These are phyloP conservation scores for Aspergillus ochraceus DNA, from an alignment of 2,329 filamentous ascomycete genomes.

Conservation along the genomic window DNA sequence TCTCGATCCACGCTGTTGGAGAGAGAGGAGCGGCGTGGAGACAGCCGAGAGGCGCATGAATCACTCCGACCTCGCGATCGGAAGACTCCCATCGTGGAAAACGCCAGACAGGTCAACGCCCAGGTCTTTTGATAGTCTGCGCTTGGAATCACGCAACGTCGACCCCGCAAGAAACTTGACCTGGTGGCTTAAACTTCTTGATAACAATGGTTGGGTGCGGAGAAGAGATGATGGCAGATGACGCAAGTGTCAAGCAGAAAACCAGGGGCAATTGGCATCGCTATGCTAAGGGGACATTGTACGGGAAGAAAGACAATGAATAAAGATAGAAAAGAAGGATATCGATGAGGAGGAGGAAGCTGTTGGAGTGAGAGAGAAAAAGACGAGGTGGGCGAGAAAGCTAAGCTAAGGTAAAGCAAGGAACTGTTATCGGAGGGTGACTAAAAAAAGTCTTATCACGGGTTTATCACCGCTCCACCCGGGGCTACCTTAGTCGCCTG, in stretches of 20 bases:
- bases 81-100: slow-evolving; percentile 28
- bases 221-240: slow-evolving; percentile 13
- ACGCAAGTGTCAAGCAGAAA: slow-evolving; percentile 17
- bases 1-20: slow-evolving; percentile 23
- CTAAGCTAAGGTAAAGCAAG: background rate
- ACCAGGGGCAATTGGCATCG: slow-evolving; percentile 15
- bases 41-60: slow-evolving; percentile 27
- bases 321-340: background rate
- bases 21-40: slow-evolving; percentile 22
- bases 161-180: background rate
- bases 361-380: background rate
- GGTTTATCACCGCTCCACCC: slow-evolving; percentile 1
- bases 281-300: slow-evolving; percentile 1
- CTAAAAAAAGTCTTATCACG: slow-evolving; percentile 8
- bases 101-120: background rate
- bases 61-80: slow-evolving; percentile 31
- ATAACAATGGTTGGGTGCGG: slow-evolving; percentile 1
- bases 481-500: background rate
- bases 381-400: background rate
- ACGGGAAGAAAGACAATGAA: too few species aligned
- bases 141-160: background rate
- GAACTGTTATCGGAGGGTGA: background rate
- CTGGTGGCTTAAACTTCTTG: background rate
- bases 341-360: background rate
- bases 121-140: background rate